phyloP scores from a whole-genome alignment of 129 eudicot species.

The Glebionis coronaria region DNA sequence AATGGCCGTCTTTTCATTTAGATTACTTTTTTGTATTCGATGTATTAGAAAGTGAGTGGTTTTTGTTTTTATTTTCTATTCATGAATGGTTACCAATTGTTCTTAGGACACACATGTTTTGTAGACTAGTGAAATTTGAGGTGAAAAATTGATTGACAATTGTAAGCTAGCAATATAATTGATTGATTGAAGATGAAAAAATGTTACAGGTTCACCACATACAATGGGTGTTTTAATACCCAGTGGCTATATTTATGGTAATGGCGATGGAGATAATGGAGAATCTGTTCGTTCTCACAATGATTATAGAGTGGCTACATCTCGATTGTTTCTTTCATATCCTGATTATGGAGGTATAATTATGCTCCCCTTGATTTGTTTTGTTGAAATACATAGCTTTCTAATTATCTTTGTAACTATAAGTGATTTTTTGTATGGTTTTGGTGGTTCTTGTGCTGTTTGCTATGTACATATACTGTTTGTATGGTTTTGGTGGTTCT shows the following conservation, averaged over 20 bases:
- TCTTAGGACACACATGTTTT: too few species aligned
- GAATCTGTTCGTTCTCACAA: constrained; percentile 20
- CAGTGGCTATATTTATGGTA: constrained; percentile 50
- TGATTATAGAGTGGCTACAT: constrained; percentile 19
- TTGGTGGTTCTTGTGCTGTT: too few species aligned
- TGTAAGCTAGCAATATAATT: too few species aligned
- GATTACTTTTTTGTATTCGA: too few species aligned
- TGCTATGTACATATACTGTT: too few species aligned
- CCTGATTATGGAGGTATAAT: constrained; percentile 57
- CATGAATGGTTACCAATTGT: too few species aligned
- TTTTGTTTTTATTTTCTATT: too few species aligned
- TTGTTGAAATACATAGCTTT: neutral
- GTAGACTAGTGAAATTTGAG: too few species aligned
- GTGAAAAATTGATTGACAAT: too few species aligned
- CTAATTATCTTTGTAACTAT: constrained; percentile 1
- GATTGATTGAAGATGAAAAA: constrained; percentile 49
- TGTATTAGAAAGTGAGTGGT: too few species aligned
- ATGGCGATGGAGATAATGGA: constrained; percentile 35
- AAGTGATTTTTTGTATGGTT: neutral
- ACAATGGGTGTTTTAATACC: constrained; percentile 61
- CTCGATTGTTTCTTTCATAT: constrained; percentile 35
- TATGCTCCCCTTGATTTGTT: neutral
- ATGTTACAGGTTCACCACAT: constrained; percentile 55
- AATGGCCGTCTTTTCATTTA: too few species aligned
- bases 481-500: neutral